phyloP scores from a whole-genome alignment of 2,329 filamentous ascomycete genomes.

The Coniochaeta sp. region DNA sequence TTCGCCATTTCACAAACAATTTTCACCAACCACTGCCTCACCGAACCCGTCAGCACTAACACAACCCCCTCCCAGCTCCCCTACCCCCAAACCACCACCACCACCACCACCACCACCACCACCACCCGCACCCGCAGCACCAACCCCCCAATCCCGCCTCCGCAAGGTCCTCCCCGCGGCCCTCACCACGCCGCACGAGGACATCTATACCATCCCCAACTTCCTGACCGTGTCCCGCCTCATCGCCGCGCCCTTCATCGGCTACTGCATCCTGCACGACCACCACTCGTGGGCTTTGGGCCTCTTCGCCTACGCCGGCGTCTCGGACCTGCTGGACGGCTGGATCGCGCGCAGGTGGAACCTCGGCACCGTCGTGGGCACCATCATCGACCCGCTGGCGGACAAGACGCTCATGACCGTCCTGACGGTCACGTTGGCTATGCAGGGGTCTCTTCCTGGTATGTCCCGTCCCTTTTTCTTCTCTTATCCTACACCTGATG shows the following conservation, averaged over 20 bases:
- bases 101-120: background rate
- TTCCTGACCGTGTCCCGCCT: constrained; percentile 84
- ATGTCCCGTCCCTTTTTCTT: constrained; percentile 29
- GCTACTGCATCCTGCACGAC: constrained; percentile 82
- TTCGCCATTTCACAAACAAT: background rate
- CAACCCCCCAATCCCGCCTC: constrained; percentile 9
- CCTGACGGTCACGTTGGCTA: constrained; percentile 74
- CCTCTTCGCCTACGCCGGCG: constrained; percentile 82
- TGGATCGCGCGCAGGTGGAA: constrained; percentile 88
- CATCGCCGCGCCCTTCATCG: constrained; percentile 73
- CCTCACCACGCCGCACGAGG: constrained; percentile 56
- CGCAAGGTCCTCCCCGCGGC: constrained; percentile 19
- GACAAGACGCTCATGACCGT: constrained; percentile 96
- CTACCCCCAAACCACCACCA: background rate
- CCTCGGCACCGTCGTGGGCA: constrained; percentile 87
- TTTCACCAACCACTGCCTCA: background rate
- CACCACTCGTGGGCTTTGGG: constrained; percentile 71
- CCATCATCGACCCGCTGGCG: constrained; percentile 92
- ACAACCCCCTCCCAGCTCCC: background rate
- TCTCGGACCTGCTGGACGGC: constrained; percentile 89
- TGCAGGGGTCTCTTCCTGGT: constrained; percentile 77
- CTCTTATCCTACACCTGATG: background rate
- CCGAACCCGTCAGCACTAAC: background rate
- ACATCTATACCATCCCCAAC: constrained; percentile 97
- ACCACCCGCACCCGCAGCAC: too few species aligned